Percentiles rank a stretch among this genome's conserved stretches.
Evolutionary conservation across 257 asterid genomes (phyloP).

Genomic region (Cordia subcordata): DNA sequence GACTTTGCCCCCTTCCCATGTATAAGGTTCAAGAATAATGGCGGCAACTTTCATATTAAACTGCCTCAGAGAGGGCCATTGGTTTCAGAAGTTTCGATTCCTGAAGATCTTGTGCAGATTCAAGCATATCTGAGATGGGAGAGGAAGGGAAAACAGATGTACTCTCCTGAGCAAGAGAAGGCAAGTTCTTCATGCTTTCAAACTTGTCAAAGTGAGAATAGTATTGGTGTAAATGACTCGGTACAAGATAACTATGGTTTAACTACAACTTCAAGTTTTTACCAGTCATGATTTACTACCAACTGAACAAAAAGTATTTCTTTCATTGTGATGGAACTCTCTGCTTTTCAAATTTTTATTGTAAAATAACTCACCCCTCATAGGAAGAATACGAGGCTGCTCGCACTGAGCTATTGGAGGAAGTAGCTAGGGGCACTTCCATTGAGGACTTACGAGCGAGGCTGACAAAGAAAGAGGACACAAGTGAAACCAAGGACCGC

Average conservation of each 20-base stretch:
- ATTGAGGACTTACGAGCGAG: constrained; percentile 61
- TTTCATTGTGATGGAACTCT: no score
- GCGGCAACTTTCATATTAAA: constrained; percentile 61
- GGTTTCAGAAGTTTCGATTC: constrained; percentile 51
- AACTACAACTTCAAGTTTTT: background rate
- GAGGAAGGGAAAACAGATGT: constrained; percentile 80
- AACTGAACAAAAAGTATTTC: background rate
- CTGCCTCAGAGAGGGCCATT: constrained; percentile 42
- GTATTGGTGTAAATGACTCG: constrained; percentile 1
- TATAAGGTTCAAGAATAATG: constrained; percentile 82
- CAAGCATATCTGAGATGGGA: constrained; percentile 98
- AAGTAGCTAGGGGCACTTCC: constrained; percentile 71
- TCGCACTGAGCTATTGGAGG: constrained; percentile 79
- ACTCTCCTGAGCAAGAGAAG: constrained; percentile 82
- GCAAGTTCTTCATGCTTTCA: constrained; percentile 29
- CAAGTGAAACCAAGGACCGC: constrained; percentile 36
- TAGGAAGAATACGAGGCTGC: constrained; percentile 97
- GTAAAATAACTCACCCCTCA: background rate
- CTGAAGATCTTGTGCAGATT: constrained; percentile 96
- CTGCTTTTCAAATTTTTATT: background rate
- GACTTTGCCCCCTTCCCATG: background rate
- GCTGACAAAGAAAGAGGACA: constrained; percentile 46
- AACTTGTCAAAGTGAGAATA: constrained; percentile 6
- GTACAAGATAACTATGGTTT: no score
- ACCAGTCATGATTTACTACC: background rate